Percentiles rank a stretch among this genome's conserved stretches.
Conservation (phyloP, 177 flowering plant species). For the Vitis hybrid region DNA sequence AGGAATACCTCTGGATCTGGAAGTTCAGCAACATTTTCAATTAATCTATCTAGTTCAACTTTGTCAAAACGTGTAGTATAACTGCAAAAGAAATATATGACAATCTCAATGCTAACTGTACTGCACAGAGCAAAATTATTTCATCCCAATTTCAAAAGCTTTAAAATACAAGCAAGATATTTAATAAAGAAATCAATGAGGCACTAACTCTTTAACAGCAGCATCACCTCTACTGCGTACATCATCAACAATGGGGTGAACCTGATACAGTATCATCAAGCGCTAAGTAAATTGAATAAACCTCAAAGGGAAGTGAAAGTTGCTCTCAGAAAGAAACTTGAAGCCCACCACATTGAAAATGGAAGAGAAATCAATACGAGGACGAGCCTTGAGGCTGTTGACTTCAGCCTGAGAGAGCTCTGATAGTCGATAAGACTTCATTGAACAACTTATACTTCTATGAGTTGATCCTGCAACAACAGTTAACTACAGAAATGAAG, state of each 20-base stretch:
- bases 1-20: slow-evolving; percentile 77
- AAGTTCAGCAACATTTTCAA: slow-evolving; percentile 66
- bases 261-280: slow-evolving; percentile 35
- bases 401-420: slow-evolving; percentile 62
- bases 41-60: slow-evolving; percentile 61
- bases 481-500: neutral
- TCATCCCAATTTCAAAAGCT: neutral
- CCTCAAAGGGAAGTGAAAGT: neutral
- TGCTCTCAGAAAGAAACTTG: neutral
- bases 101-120: slow-evolving; percentile 2
- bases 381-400: slow-evolving; percentile 75
- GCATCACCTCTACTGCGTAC: slow-evolving; percentile 83
- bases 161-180: neutral
- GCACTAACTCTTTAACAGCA: slow-evolving; percentile 82
- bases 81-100: slow-evolving; percentile 36
- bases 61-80: slow-evolving; percentile 85
- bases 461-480: slow-evolving; percentile 26
- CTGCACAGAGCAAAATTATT: neutral
- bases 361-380: slow-evolving; percentile 89
- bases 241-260: slow-evolving; percentile 88
- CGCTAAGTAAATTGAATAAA: neutral
- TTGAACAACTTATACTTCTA: slow-evolving; percentile 47
- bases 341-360: slow-evolving; percentile 67
- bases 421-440: slow-evolving; percentile 87
- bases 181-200: slow-evolving; percentile 22